Evolutionary conservation across 139 green algal species (phyloP).

Genomic region (Micromonas pusilla): DNA sequence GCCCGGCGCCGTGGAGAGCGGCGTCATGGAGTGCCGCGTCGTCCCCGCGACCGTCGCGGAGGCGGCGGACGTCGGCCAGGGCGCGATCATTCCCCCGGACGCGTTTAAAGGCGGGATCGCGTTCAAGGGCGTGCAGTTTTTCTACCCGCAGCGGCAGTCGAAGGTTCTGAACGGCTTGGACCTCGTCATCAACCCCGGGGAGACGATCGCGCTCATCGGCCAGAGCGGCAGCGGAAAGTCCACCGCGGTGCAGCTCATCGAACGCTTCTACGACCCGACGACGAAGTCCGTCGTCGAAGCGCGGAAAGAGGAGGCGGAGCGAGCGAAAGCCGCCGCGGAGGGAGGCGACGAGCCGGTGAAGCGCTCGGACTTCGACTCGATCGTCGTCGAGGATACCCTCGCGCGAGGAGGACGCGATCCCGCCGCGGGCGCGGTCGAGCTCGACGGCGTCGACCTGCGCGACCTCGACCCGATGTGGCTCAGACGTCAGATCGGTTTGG

Average conservation of each 20-base stretch:
- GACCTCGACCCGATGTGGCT: conserved; percentile 73
- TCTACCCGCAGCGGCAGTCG: conserved; percentile 57
- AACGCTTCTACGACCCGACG: conserved; percentile 72
- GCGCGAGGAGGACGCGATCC: no score
- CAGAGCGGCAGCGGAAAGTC: conserved; percentile 84
- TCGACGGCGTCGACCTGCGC: conserved; percentile 71
- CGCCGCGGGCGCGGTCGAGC: conserved; percentile 43
- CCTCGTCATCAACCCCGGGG: conserved; percentile 48
- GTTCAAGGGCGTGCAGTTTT: conserved; percentile 45
- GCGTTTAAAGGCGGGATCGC: conserved; percentile 25
- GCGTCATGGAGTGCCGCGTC: not conserved
- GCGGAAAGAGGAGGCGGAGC: no score
- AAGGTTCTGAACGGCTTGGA: conserved; percentile 60
- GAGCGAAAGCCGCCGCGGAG: no score
- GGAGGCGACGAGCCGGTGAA: no score
- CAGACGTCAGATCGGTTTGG: conserved; percentile 63
- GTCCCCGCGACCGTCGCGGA: not conserved
- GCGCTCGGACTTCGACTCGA: no score
- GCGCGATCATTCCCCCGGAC: not conserved
- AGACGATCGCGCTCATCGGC: conserved; percentile 80
- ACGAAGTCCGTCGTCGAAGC: no score
- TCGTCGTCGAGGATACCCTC: not conserved
- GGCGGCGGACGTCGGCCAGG: not conserved
- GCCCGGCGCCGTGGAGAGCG: not conserved
- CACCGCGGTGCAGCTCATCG: conserved; percentile 76